Evolutionary conservation across 2,329 filamentous ascomycete genomes (phyloP), one percentile per base, ranked within the genome.

Genomic region (Botryotinia calthae): DNA sequence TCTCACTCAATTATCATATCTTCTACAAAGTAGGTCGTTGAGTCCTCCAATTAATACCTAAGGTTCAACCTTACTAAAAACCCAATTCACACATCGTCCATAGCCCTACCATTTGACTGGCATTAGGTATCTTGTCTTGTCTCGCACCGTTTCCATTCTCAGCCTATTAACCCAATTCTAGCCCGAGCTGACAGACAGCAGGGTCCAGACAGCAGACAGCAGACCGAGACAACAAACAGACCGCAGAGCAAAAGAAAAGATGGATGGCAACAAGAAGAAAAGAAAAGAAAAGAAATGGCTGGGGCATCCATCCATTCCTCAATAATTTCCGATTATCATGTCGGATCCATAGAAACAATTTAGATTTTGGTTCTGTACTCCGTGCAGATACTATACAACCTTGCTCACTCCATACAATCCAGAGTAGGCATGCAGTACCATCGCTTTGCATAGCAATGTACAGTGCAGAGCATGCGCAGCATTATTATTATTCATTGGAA

Each of bases 201-300:
- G 12, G 34, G 31, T 59, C 56, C 34, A 28, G n/a, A 56, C 22
- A 48, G 12, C 51, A 54, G 51, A 42, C 14, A 4, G 42, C 42
- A 42, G 42, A 42, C 48, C 25, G 48, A 59, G 56, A 59, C 28
- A 12, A 8, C 22, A 44, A 18, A 42, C 40, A 48, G 46, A 51
- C 10, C 22, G 48, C 25, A 51, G 48, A 51, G 48, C 48, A 51
- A 51, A 51, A 51, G 48, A n/a, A 51, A n/a, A 51, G 48, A 51
- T n/a, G 4, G 25, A 14, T 51, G 48, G 59, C 28, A 63, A 42
- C n/a, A 48, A n/a, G 22, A 31, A 25, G 31, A 16, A 46, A 10
- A 62, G 44, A 12, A 70, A 70, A 62, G 44, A 20, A 70, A 70
- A 51, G 12, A n/a, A 70, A 61, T 48, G 67, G 67, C 67, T 70